Base-by-base conservation (phyloP, 768 basidiomycete species). In the Panellus pusillus region DNA sequence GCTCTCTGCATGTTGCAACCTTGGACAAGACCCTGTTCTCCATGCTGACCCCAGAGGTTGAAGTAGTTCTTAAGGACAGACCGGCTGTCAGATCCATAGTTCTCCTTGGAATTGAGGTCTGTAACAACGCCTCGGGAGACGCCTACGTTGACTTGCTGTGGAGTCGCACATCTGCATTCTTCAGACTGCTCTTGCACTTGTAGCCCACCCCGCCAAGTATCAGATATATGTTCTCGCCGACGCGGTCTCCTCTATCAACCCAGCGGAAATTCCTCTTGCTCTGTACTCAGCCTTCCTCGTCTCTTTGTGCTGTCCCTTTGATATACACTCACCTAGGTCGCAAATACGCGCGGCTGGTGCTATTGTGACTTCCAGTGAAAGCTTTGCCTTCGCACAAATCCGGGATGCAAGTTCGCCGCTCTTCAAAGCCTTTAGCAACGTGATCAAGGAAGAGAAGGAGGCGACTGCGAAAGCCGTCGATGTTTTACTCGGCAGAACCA, bases 161-260 rank as follows among this genome's bases (percentile, higher is more conserved):
- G 59, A 94, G 93, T 81, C 89, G 14, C 94, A 96, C 62, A 83
- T 97, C 55, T 97, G 94, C 64, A 83, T 96, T 9, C 77, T 93
- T 6, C 93, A 96, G 68, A 90, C 92, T 0, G 78, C 86, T 0
- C 72, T 94, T 15, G 85, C 88, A 55, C 77, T 96, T 12, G 68
- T 88, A 3, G 52, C 64, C 4, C 61, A 63, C 36, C 64, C 74
- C 40, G 66, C 76, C 54, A 51, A 54, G 19, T 69, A 72, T 52
- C 64, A 63, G 9, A 83, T 89, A 6, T 82, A 89, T 66, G 77
- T 94, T 36, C 72, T 93, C 19, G 91, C 89, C 1, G 93, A 97
- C 63, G 92, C 86, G 14, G 85, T 95, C 14, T 92, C 90, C 2
- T 89, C 87, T 28, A 86, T 81, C 60, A 91, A 93, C 70, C 75